Percentiles rank a stretch among this genome's conserved stretches.
Evolutionary conservation across 495 filamentous ascomycete genomes (phyloP).

Genomic region (Aspergillus conjunctus): DNA sequence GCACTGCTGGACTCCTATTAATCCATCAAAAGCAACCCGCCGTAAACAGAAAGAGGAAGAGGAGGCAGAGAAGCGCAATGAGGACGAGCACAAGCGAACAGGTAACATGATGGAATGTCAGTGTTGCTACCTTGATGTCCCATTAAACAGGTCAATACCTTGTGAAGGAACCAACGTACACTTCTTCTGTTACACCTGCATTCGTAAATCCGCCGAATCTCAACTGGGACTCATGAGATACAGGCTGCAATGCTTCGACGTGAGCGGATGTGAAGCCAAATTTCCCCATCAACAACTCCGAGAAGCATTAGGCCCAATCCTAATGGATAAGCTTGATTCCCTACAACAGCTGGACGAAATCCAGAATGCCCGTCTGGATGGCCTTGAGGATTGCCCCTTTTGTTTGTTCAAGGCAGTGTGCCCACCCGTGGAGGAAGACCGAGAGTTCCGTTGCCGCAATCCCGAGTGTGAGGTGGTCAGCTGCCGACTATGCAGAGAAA

Average conservation of each 20-base stretch:
- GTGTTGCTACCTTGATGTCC: constrained; percentile 69
- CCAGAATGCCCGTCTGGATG: constrained; percentile 63
- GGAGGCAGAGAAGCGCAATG: constrained; percentile 46
- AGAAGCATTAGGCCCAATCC: constrained; percentile 59
- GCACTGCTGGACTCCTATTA: neutral
- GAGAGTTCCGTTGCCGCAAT: constrained; percentile 73
- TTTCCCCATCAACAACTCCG: constrained; percentile 52
- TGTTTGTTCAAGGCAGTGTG: constrained; percentile 79
- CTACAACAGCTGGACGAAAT: constrained; percentile 71
- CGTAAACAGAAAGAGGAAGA: constrained; percentile 42
- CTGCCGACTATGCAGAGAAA: constrained; percentile 72
- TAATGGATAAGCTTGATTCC: constrained; percentile 60
- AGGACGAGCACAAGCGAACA: constrained; percentile 42
- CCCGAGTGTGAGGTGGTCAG: constrained; percentile 64
- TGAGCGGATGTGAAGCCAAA: constrained; percentile 51
- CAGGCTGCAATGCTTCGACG: constrained; percentile 57
- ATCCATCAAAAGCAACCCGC: constrained; percentile 6
- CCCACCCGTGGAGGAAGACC: constrained; percentile 66
- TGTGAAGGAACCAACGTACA: constrained; percentile 62
- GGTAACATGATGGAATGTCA: constrained; percentile 60
- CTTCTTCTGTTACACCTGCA: constrained; percentile 72
- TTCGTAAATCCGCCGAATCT: constrained; percentile 61
- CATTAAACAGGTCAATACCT: constrained; percentile 65
- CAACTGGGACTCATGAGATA: constrained; percentile 67
- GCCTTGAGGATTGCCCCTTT: constrained; percentile 74